Percentiles rank a stretch among this genome's conserved stretches.
Evolutionary conservation across 306 rosid species (phyloP).

Genomic region (Adenanthera pavonina): DNA sequence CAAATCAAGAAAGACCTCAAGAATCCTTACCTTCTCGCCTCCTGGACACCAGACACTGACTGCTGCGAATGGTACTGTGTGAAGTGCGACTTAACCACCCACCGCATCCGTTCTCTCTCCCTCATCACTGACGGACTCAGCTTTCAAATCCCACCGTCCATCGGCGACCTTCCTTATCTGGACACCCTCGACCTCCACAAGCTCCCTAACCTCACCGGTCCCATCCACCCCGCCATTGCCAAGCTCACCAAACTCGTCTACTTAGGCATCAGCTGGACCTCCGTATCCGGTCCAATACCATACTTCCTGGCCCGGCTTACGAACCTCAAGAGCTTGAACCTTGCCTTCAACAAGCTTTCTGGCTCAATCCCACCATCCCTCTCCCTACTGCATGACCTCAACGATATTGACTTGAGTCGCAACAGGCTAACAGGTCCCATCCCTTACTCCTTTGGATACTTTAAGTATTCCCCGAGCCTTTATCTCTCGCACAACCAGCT

Average conservation of each 20-base stretch:
- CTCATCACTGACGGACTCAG: neutral
- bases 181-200: neutral
- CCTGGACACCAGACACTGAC: neutral
- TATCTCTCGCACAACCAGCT: neutral
- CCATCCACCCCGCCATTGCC: neutral
- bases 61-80: neutral
- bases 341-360: neutral
- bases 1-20: slow-evolving; percentile 11
- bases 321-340: neutral
- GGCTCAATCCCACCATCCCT: neutral
- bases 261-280: neutral
- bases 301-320: neutral
- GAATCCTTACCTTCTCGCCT: slow-evolving; percentile 1
- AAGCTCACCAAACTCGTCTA: neutral
- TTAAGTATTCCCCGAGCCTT: neutral
- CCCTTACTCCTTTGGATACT: neutral
- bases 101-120: neutral
- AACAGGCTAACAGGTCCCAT: neutral
- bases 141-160: neutral
- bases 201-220: slow-evolving; percentile 4
- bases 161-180: neutral
- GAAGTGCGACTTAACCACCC: neutral
- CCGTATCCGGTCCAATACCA: neutral
- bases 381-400: neutral
- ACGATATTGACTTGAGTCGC: neutral